Evolutionary conservation across 129 eudicot species (phyloP), one percentile per base, ranked within the genome.

Genomic region (Chrysanthemum seticuspe): DNA sequence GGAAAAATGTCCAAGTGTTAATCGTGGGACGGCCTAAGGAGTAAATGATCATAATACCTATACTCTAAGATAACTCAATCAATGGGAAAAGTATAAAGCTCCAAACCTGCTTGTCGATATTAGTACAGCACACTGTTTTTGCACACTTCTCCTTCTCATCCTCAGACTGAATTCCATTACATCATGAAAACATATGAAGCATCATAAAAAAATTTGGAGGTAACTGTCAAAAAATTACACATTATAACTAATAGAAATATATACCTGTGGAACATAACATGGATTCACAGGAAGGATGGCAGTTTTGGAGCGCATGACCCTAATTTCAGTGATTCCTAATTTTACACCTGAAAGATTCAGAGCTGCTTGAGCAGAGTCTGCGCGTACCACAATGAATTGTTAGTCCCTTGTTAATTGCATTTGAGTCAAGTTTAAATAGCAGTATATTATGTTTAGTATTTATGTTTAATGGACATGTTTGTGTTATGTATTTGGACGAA

Each of bases 231-330:
- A 10, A 2, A 10, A 23, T 23, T 53, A 53, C 21, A 16, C 51
- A 31, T 34, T 58, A 13, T 12, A 51, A 34, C 19, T 10, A 64
- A 19, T 31, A 13, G 18, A 66, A 47, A 58, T 13, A 25, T 81
- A 52, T 85, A 92, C 98, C 95, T 94, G 87, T 4, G 98, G 96
- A 49, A 87, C 96, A 60, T 87, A 92, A 57, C 95, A 89, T 67
- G 98, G 98, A 78, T 92, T 92, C 82, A 92, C 98, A 40, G 98
- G 98, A 69, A 92, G 98, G 69, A 92, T 92, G 52, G 96, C 98
- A 54, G 96, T 92, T 84, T 92, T 92, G 16, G 98, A 92, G 65
- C 92, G 98, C 75, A 87, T 74, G 76, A 92, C 98, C 80, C 80
- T 92, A 66, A 89, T 71, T 62, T 85, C 95, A 65, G 90, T 81